Evolutionary conservation across 2,329 filamentous ascomycete genomes (phyloP).

Genomic region (Microdochium trichocladiopsis): DNA sequence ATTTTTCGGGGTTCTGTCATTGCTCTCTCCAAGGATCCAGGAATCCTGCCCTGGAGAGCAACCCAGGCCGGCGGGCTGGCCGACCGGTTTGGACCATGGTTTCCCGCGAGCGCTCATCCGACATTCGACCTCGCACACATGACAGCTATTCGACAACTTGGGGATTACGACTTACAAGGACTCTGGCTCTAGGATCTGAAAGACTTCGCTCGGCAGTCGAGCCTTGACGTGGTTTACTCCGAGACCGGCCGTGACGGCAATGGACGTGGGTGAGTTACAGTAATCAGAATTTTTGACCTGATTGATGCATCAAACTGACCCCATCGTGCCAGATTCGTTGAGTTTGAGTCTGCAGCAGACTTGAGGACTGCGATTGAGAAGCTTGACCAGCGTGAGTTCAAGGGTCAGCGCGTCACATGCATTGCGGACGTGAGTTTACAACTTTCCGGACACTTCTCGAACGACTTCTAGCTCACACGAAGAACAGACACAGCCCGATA

Average conservation of each 20-base stretch:
- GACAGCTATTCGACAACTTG: constrained; percentile 30
- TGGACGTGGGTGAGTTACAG: constrained; percentile 85
- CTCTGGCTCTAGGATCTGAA: constrained; percentile 91
- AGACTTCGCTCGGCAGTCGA: constrained; percentile 96
- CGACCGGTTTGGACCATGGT: not conserved
- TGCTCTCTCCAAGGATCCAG: not conserved
- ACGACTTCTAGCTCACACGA: constrained; percentile 9
- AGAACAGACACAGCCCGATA: constrained; percentile 69
- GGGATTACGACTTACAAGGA: constrained; percentile 72
- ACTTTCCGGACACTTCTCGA: not conserved
- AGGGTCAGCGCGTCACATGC: constrained; percentile 80
- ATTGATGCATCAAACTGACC: constrained; percentile 1
- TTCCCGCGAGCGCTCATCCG: not conserved
- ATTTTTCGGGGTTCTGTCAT: not conserved
- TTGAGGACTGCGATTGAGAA: constrained; percentile 90
- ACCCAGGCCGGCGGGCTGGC: not conserved
- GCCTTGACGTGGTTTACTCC: constrained; percentile 95
- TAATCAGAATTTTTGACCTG: too few relatives aligned
- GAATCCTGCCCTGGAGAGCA: not conserved
- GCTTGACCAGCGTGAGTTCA: constrained; percentile 88
- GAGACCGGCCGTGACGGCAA: constrained; percentile 90
- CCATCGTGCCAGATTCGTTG: constrained; percentile 68
- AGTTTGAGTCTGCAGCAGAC: constrained; percentile 90
- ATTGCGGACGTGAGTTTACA: constrained; percentile 67
- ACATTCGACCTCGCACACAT: constrained; percentile 19